Base-by-base conservation (phyloP, 306 rosid species). In the Notholithocarpus densiflorus region DNA sequence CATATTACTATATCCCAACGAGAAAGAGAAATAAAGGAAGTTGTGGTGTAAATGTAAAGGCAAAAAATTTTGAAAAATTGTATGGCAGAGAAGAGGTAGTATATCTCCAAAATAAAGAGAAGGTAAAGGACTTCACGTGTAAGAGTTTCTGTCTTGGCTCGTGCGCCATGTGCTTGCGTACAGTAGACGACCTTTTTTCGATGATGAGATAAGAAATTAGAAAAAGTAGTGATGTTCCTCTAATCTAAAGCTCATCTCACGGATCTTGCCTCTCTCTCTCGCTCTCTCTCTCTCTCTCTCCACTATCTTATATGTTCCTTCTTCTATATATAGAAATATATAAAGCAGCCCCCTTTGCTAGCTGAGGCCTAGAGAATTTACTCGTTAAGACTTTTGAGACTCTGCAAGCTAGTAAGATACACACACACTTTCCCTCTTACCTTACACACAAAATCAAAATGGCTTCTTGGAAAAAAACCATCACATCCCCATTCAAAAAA, bases 381-480 rank as follows among this genome's bases (percentile, higher is more conserved):
- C 64, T 72, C 74, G 64, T 66, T 40, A 64, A 78, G 34, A 71
- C 73, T 62, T 11, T 61, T 7, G 21, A 31, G 45, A 32, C 13
- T 7, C 32, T 40, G 11, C 45, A 40, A 40, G 12, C 8, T 40
- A 40, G 12, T 7, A 8, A 40, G 11, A 8, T 40, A 40, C 53
- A 14, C 15, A 65, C 40, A 66, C 8, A 66, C 48, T 5, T 8
- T 43, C 24, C 71, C n/a, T 27, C 66, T 59, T 27, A 11, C 37
- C 15, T 26, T 11, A 12, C 40, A 27, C 11, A 40, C 45, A 40
- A 40, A 40, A 40, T 40, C 45, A 40, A 59, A 65, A 87, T 94
- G 98, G 81, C 95, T 13, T 92, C 98, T 11, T 94, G 98, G 98
- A 94, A 94, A 89, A 94, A 94, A 71, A 94, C 97, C 77, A 94